Percentiles rank a stretch among this genome's conserved stretches.
Evolutionary conservation across 495 filamentous ascomycete genomes (phyloP).

Genomic region (Trichoderma erinaceum): DNA sequence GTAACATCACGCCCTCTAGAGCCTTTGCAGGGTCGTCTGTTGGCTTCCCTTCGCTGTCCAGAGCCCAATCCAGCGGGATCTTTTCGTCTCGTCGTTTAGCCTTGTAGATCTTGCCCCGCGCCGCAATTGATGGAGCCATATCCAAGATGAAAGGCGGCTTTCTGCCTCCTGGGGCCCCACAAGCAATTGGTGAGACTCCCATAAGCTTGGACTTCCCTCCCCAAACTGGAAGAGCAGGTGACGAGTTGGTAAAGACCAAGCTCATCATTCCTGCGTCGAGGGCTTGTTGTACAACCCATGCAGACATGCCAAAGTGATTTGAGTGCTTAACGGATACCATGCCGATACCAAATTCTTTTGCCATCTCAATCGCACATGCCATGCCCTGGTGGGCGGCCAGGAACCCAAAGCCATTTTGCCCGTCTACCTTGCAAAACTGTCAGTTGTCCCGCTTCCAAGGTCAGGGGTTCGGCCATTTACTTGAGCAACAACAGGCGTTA

Average conservation of each 20-base stretch:
- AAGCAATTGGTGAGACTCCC: conserved; percentile 72
- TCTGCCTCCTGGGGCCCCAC: conserved; percentile 55
- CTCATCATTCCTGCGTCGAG: conserved; percentile 65
- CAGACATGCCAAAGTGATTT: conserved; percentile 77
- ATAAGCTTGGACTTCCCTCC: conserved; percentile 60
- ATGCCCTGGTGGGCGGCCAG: conserved; percentile 60
- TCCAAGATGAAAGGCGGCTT: conserved; percentile 61
- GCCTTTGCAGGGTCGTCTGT: conserved; percentile 63
- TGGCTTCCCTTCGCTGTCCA: conserved; percentile 59
- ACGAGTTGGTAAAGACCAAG: conserved; percentile 73
- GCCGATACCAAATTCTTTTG: conserved; percentile 59
- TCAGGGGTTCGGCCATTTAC: background rate
- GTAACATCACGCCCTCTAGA: conserved; percentile 66
- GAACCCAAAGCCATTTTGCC: conserved; percentile 66
- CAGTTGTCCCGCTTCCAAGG: background rate
- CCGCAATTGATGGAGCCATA: conserved; percentile 72
- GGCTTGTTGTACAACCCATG: conserved; percentile 70
- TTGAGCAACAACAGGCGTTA: conserved; percentile 60
- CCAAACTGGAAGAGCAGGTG: conserved; percentile 66
- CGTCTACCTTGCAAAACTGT: conserved; percentile 43
- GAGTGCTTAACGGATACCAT: conserved; percentile 65
- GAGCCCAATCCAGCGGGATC: conserved; percentile 68
- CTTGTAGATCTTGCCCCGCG: conserved; percentile 70
- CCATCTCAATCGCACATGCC: conserved; percentile 57
- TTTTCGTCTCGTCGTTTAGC: conserved; percentile 63